phyloP scores from a whole-genome alignment of 2,329 filamentous ascomycete species.

The Periglandula ipomoeae region DNA sequence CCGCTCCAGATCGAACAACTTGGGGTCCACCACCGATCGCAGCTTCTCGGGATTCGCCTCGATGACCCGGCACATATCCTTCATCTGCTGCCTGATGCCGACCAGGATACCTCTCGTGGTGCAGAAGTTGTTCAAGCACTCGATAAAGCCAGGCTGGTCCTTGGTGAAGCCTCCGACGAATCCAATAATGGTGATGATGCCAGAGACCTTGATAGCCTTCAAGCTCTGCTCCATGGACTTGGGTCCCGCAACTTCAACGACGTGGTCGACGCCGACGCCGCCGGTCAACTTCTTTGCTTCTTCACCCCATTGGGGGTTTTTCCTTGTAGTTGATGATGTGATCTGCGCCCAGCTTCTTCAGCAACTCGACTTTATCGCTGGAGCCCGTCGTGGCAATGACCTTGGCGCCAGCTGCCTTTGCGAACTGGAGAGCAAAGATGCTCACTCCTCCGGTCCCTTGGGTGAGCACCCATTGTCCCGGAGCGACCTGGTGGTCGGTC shows the following conservation, averaged over 20 bases:
- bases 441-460: conserved; percentile 65
- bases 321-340: conserved; percentile 42
- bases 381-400: conserved; percentile 41
- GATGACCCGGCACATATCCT: conserved; percentile 41
- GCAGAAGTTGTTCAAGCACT: conserved; percentile 23
- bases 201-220: conserved; percentile 34
- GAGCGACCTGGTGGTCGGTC: conserved; percentile 33
- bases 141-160: conserved; percentile 24
- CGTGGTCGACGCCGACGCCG: conserved; percentile 36
- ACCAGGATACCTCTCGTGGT: conserved; percentile 37
- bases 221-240: conserved; percentile 35
- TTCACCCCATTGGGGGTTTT: conserved; percentile 34
- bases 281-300: conserved; percentile 32
- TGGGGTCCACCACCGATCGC: conserved; percentile 37
- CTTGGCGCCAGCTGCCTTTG: conserved; percentile 37
- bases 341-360: conserved; percentile 38
- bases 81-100: conserved; percentile 37
- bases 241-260: conserved; percentile 39
- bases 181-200: conserved; percentile 33
- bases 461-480: conserved; percentile 51
- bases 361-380: conserved; percentile 30
- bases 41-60: conserved; percentile 35
- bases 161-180: conserved; percentile 22
- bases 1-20: conserved; percentile 35
- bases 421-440: conserved; percentile 54